These are phyloP conservation scores for Toxoplasma gondii DNA, from an alignment of 169 alveolate genomes.

Conservation along the genomic window DNA sequence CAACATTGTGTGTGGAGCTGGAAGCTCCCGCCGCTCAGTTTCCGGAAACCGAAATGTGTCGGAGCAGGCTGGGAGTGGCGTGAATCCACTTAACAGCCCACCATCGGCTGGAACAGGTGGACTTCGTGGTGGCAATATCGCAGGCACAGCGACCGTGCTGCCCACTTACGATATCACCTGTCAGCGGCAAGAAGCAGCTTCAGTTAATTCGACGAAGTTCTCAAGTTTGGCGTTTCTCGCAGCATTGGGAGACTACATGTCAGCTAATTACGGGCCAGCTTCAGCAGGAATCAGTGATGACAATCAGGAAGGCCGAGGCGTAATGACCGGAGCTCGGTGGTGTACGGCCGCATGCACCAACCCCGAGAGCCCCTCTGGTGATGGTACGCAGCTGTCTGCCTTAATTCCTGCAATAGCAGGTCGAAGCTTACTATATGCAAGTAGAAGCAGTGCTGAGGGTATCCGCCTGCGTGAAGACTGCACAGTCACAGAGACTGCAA, in stretches of 20 bases:
- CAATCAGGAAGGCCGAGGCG: too few species aligned
- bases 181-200: neutral
- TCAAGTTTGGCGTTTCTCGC: neutral
- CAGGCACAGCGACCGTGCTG: neutral
- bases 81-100: neutral
- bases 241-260: neutral
- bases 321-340: too few species aligned
- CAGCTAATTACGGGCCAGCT: neutral
- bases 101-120: too few species aligned
- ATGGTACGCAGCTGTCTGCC: neutral
- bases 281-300: neutral
- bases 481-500: neutral
- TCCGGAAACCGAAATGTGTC: neutral
- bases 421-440: neutral
- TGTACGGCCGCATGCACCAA: too few species aligned
- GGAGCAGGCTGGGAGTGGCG: neutral
- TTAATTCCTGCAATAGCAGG: slow-evolving; percentile 33
- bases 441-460: too few species aligned
- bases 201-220: neutral
- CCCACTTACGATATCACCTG: neutral
- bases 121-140: too few species aligned
- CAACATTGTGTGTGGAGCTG: too few species aligned
- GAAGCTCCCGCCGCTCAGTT: neutral
- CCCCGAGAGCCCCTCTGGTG: neutral
- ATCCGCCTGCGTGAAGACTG: too few species aligned